Evolutionary conservation across 768 basidiomycete species (phyloP), one percentile per base, ranked within the genome.

Genomic region (Lanmaoa rubissima): DNA sequence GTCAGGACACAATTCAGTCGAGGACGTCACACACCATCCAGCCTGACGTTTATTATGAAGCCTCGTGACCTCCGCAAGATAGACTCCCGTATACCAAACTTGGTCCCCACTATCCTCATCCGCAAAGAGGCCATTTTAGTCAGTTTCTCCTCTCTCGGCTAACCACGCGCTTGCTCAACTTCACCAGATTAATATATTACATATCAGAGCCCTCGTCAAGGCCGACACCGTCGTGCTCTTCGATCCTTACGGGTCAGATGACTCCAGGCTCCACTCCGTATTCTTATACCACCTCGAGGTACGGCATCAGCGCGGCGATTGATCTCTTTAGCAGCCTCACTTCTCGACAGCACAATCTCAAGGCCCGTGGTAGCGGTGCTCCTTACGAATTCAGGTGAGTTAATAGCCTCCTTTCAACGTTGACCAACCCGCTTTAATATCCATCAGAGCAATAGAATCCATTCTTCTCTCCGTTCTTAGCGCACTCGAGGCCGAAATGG

Each of bases 1-100:
- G 44, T 58, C 55, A 59, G 64, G 52, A 54, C 35, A 24, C 34
- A 38, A 54, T 51, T 58, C 41, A 50, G 43, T 62, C 51, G 40
- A 48, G 35, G 48, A 60, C 58, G 51, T 66, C 61, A 68, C 57
- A 41, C 34, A 24, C 48, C 56, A 59, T 57, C 58, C 47, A 59
- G 53, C 55, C 59, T 71, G 64, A 70, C 62, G 55, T 58, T 57
- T 54, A 63, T 63, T 16, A 62, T 60, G 21, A 64, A 94, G 91
- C 89, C 94, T 63, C 89, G 96, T 79, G 96, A 98, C 77, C 79
- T 98, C 24, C 88, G 96, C 53, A 97, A 98, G 78, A 91, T 98
- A 62, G 96, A 98, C 75, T 94, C 92, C 5, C 81, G 93, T 62
- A 83, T 94, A 62, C 94, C 95, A 36, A 97, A 95, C 73, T 84